A percentile compares a stretch with the other conserved stretches of the same genome.
Conservation (phyloP, 257 asterid species). For the Pogostemon cablin region DNA sequence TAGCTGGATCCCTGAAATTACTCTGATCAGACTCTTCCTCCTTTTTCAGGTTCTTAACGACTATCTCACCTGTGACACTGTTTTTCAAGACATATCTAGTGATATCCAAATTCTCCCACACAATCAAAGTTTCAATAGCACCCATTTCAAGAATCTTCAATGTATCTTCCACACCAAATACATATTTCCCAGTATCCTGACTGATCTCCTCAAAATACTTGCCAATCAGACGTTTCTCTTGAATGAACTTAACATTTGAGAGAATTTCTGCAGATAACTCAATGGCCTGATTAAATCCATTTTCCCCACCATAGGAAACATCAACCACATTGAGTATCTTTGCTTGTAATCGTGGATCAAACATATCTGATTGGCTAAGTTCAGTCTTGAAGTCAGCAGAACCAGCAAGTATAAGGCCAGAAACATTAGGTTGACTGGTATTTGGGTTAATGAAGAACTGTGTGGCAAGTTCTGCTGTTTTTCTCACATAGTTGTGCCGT, state of each 20-base stretch:
- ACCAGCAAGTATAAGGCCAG: slow-evolving; percentile 46
- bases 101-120: slow-evolving; percentile 46
- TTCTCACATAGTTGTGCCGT: slow-evolving; percentile 44
- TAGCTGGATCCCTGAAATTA: slow-evolving; percentile 36
- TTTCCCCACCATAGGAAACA: slow-evolving; percentile 45
- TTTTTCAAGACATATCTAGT: slow-evolving; percentile 35
- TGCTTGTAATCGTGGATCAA: slow-evolving; percentile 44
- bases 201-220: slow-evolving; percentile 46
- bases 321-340: slow-evolving; percentile 45
- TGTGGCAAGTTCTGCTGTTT: slow-evolving; percentile 46
- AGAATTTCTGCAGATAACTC: slow-evolving; percentile 44
- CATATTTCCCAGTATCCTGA: slow-evolving; percentile 44
- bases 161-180: slow-evolving; percentile 41
- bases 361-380: slow-evolving; percentile 46
- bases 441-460: slow-evolving; percentile 43
- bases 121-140: slow-evolving; percentile 42
- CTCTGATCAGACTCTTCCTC: slow-evolving; percentile 42
- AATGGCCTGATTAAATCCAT: slow-evolving; percentile 46
- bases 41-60: slow-evolving; percentile 39
- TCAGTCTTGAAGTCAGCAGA: slow-evolving; percentile 47
- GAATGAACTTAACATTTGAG: slow-evolving; percentile 46
- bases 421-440: slow-evolving; percentile 42
- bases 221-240: slow-evolving; percentile 41
- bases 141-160: slow-evolving; percentile 45
- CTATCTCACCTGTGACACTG: slow-evolving; percentile 36